Percentiles rank a stretch among this genome's conserved stretches.
Evolutionary conservation across 345 rosid species (phyloP).

Genomic region (Euphorbia tirucalli): DNA sequence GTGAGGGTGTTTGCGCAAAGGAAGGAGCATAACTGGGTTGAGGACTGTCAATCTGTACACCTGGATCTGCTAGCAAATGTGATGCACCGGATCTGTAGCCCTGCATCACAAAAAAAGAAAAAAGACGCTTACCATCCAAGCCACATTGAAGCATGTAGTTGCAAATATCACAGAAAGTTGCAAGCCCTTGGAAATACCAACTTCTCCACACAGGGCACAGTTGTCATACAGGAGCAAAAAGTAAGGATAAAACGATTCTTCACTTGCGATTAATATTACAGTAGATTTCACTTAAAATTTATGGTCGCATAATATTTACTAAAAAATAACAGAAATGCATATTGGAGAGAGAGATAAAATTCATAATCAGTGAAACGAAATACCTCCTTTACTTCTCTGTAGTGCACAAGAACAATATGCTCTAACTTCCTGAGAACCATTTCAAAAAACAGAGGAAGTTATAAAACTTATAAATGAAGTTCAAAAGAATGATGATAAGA

Average conservation of each 20-base stretch:
- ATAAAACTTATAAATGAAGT: conserved; percentile 9
- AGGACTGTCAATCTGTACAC: conserved; percentile 32
- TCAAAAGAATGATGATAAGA: background rate
- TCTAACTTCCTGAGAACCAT: conserved; percentile 65
- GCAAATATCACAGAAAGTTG: background rate
- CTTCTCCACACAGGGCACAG: background rate
- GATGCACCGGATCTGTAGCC: conserved; percentile 46
- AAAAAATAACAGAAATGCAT: background rate
- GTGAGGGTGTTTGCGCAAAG: conserved; percentile 32
- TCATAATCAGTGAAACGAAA: conserved; percentile 4
- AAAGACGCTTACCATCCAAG: conserved; percentile 12
- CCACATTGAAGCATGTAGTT: conserved; percentile 1
- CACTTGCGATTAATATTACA: background rate
- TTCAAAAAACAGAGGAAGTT: background rate
- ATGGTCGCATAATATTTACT: background rate
- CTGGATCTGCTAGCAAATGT: conserved; percentile 30
- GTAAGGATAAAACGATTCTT: background rate
- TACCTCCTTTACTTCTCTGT: conserved; percentile 91
- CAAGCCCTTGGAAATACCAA: background rate
- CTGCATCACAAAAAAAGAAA: conserved; percentile 28
- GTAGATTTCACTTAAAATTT: background rate
- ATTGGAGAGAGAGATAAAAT: conserved; percentile 5
- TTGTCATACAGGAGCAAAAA: background rate
- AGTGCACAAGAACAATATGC: conserved; percentile 77
- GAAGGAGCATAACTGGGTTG: conserved; percentile 35